Base-by-base conservation (phyloP, 2,329 filamentous ascomycete species). In the Scolecobasidium constrictum region DNA sequence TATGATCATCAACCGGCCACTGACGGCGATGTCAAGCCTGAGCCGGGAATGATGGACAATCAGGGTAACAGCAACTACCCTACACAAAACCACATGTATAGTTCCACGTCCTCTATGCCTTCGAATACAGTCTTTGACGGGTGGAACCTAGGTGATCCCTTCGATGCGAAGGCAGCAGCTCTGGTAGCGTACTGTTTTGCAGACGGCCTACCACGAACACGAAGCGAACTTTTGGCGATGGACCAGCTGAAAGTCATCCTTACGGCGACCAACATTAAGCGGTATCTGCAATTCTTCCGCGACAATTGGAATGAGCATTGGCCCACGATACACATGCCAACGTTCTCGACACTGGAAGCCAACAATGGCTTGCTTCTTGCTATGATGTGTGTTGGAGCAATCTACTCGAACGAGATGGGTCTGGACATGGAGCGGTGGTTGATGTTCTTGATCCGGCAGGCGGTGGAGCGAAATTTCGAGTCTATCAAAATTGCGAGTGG, bases 381-480 rank as follows among this genome's bases (percentile, higher is more conserved):
- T 47, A 82, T 87, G 68, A 77, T 82, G 53, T 84, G 78, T 56
- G 70, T 84, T 52, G 83, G 83, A 28, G 81, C 82, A 33, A 82
- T 83, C 45, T 87, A 86, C 60, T 84, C 82, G 40, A 71, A 81
- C 42, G 70, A 69, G 47, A 63, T 83, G 47, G 64, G 68, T 20
- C 61, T 77, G 35, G 64, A 69, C 47, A 69, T 82, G 49, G 77
- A 82, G 49, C 77, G 81, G 48, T 74, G 77, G 55, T 69, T 85
- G 59, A 83, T 82, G 70, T 74, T 81, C 46, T 68, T 75, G 40
- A 66, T 80, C 23, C 75, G 75, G 49, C 56, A 67, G 17, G 73
- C 74, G 7, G 67, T 84, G 34, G 66, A 78, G 51, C 69, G 69
- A 38, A 75, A 77, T 39, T 72, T 68, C 19, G 62, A 59, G 34